Percentiles rank a stretch among this genome's conserved stretches.
Evolutionary conservation across 352 stramenopile genomes (phyloP).

Genomic region (Globisporangium canariense): DNA sequence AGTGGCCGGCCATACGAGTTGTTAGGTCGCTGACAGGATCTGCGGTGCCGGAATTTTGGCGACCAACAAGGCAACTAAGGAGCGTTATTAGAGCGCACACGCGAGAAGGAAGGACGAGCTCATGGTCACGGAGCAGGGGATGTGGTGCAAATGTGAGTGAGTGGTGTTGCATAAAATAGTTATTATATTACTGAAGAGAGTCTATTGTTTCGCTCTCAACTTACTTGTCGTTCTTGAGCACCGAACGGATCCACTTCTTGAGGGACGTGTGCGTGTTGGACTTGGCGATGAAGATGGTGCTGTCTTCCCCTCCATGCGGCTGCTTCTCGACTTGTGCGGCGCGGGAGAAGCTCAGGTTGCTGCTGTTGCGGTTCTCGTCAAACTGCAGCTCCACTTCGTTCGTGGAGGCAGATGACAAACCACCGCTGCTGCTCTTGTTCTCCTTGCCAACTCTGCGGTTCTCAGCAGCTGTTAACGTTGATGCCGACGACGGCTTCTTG

Average conservation of each 20-base stretch:
- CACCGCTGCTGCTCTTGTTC: not conserved
- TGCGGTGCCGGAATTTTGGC: too few relatives aligned
- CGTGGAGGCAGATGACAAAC: not conserved
- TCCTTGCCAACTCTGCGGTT: conserved; percentile 26
- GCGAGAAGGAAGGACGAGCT: too few relatives aligned
- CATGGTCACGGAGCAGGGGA: not conserved
- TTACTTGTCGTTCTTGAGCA: conserved; percentile 43
- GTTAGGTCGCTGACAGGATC: too few relatives aligned
- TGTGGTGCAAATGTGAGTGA: too few relatives aligned
- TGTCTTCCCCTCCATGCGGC: conserved; percentile 19
- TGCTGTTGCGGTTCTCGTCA: conserved; percentile 15
- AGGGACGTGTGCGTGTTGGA: conserved; percentile 71
- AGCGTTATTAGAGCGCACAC: too few relatives aligned
- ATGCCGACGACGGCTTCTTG: conserved; percentile 13
- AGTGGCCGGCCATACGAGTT: too few relatives aligned
- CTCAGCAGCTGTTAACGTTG: not conserved
- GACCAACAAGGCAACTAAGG: too few relatives aligned
- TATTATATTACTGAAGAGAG: conserved; percentile 7
- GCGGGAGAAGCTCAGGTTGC: conserved; percentile 23
- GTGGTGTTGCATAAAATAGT: conserved; percentile 6
- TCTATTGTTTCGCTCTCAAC: conserved; percentile 3
- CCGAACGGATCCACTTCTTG: conserved; percentile 64
- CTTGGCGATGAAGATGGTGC: conserved; percentile 59
- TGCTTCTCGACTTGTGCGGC: conserved; percentile 28
- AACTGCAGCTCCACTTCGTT: conserved; percentile 24